Evolutionary conservation across 495 filamentous ascomycete genomes (phyloP).

Genomic region (Chaetomium cochliodes): DNA sequence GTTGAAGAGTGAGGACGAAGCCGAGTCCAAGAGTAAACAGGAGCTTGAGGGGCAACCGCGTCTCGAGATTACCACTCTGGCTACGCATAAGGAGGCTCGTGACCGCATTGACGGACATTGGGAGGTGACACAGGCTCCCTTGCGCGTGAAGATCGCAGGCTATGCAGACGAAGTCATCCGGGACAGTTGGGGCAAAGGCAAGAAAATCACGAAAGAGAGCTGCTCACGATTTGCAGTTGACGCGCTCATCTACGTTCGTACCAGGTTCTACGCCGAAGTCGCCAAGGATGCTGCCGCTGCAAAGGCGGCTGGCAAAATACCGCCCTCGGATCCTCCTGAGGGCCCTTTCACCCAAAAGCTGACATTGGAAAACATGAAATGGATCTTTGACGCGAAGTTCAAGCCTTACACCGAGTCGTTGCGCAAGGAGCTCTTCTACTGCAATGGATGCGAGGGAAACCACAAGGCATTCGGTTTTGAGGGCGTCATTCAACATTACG

Average conservation of each 20-base stretch:
- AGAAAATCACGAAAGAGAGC: constrained; percentile 56
- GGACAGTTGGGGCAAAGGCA: constrained; percentile 56
- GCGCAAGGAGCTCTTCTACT: constrained; percentile 70
- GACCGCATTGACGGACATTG: constrained; percentile 62
- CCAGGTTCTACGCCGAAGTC: constrained; percentile 59
- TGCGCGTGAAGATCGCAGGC: constrained; percentile 57
- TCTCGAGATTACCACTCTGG: constrained; percentile 32
- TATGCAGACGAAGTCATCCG: constrained; percentile 65
- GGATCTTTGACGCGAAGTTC: constrained; percentile 73
- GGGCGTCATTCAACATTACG: constrained; percentile 75
- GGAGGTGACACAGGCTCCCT: constrained; percentile 63
- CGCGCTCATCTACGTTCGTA: constrained; percentile 61
- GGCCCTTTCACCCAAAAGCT: constrained; percentile 57
- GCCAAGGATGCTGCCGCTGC: constrained; percentile 49
- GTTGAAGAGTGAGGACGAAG: constrained; percentile 47
- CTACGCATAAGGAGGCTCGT: constrained; percentile 54
- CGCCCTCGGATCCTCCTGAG: constrained; percentile 48
- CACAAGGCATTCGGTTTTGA: constrained; percentile 69
- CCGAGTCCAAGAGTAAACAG: constrained; percentile 44
- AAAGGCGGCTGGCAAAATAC: constrained; percentile 43
- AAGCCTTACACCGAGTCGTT: constrained; percentile 60
- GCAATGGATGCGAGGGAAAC: constrained; percentile 62
- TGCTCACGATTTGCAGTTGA: constrained; percentile 65
- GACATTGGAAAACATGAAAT: constrained; percentile 82
- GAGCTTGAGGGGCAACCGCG: constrained; percentile 29